phyloP scores from a whole-genome alignment of 306 rosid genomes.

The Mucuna pruriens region DNA sequence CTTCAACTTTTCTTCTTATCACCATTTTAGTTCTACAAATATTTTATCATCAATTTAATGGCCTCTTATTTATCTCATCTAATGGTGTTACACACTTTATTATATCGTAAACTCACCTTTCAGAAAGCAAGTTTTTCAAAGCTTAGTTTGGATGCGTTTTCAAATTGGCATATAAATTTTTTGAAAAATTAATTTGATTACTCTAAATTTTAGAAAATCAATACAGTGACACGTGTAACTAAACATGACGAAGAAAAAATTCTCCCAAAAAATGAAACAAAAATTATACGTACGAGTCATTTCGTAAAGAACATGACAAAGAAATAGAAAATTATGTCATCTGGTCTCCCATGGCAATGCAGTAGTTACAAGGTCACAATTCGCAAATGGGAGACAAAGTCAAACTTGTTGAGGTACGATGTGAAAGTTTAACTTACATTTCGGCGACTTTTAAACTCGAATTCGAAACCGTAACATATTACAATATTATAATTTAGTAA shows the following conservation, averaged over 20 bases:
- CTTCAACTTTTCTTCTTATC: too few relatives aligned
- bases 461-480: background rate
- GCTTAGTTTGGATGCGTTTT: background rate
- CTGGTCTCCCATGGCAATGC: background rate
- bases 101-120: background rate
- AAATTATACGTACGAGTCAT: background rate
- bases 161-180: background rate
- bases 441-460: background rate
- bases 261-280: background rate
- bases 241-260: background rate
- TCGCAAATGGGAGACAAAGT: background rate
- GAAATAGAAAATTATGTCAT: background rate
- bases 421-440: background rate
- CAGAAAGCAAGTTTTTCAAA: background rate
- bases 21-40: too few relatives aligned
- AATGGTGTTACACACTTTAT: background rate
- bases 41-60: too few relatives aligned
- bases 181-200: too few relatives aligned
- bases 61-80: background rate
- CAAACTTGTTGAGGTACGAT: background rate
- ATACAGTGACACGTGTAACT: background rate
- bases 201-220: background rate
- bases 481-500: background rate
- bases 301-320: too few relatives aligned
- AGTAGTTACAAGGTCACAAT: background rate